phyloP scores from a whole-genome alignment of 2,329 filamentous ascomycete species.

The Neurospora crassa region DNA sequence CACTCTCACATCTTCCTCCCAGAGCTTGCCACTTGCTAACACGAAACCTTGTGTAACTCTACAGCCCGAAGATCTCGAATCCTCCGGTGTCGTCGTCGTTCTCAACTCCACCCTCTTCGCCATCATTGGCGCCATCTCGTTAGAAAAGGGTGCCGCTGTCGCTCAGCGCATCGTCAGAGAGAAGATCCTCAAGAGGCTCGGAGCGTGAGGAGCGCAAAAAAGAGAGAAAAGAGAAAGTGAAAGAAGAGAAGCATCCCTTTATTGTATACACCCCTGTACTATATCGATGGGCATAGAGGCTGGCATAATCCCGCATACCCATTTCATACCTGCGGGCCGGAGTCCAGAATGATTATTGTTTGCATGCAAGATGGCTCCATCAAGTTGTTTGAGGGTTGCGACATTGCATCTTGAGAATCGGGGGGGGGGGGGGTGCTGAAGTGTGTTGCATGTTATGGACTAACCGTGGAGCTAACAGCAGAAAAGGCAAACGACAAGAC shows the following conservation, averaged over 20 bases:
- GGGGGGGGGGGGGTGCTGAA: no score
- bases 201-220: conserved; percentile 3
- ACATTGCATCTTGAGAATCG: not conserved
- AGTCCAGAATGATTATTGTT: not conserved
- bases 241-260: not conserved
- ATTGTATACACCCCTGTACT: conserved; percentile 18
- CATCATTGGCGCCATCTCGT: conserved; percentile 78
- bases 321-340: not conserved
- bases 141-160: conserved; percentile 74
- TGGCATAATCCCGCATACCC: conserved; percentile 10
- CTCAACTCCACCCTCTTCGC: conserved; percentile 72
- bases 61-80: conserved; percentile 54
- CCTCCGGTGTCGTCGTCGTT: conserved; percentile 67
- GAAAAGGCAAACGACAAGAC: not conserved
- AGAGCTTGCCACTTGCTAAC: not conserved
- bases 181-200: conserved; percentile 51
- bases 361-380: not conserved
- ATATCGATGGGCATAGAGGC: conserved; percentile 14
- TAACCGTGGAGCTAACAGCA: not conserved
- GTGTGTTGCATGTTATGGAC: not conserved
- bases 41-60: not conserved
- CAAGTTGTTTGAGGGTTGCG: not conserved
- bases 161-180: conserved; percentile 69
- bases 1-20: conserved; percentile 18
- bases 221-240: not conserved